These are phyloP conservation scores for Dryadomyces quercivorus DNA, from an alignment of 2,329 filamentous ascomycete species.

Conservation along the genomic window DNA sequence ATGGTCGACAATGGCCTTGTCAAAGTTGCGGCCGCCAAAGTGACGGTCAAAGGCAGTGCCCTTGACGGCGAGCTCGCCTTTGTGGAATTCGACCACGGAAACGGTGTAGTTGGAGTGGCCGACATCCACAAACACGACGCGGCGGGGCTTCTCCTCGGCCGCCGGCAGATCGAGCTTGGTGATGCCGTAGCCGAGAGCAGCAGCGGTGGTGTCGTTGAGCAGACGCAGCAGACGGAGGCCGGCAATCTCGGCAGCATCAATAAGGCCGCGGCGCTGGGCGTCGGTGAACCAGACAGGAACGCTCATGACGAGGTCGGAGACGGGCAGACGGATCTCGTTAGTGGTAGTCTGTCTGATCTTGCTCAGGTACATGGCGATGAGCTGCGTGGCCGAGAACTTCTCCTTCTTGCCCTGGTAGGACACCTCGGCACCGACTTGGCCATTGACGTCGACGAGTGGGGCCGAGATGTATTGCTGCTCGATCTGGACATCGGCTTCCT, in stretches of 20 bases:
- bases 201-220: conserved; percentile 96
- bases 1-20: conserved; percentile 88
- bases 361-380: conserved; percentile 89
- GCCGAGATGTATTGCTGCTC: conserved; percentile 89
- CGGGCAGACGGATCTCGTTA: conserved; percentile 78
- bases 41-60: conserved; percentile 86
- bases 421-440: conserved; percentile 90
- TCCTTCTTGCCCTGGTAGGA: conserved; percentile 90
- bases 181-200: conserved; percentile 92
- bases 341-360: conserved; percentile 86
- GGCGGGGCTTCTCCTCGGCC: conserved; percentile 80
- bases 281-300: conserved; percentile 97
- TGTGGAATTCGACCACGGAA: conserved; percentile 91
- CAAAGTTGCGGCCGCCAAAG: conserved; percentile 95
- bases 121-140: conserved; percentile 87
- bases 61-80: conserved; percentile 92
- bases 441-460: conserved; percentile 76
- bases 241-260: conserved; percentile 88
- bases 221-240: conserved; percentile 85
- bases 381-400: conserved; percentile 86
- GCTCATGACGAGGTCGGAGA: conserved; percentile 86
- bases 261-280: conserved; percentile 72
- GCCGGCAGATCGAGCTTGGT: conserved; percentile 88
- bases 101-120: conserved; percentile 93
- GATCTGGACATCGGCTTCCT: conserved; percentile 82